Evolutionary conservation across 345 rosid genomes (phyloP).

Genomic region (Populus deltoides): DNA sequence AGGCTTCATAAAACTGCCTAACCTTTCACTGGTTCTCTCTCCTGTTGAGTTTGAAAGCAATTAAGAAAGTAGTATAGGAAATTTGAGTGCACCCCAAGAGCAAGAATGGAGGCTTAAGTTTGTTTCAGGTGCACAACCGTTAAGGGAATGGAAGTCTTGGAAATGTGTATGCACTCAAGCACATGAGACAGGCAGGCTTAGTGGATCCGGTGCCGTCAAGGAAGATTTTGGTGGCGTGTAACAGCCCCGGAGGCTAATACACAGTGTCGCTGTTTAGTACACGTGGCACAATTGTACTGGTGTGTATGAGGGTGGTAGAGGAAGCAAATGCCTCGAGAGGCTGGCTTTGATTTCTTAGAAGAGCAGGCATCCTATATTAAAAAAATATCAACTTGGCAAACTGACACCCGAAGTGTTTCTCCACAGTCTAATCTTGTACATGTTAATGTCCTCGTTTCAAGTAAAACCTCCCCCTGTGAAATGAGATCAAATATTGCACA

Average conservation of each 20-base stretch:
- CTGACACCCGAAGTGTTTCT: background rate
- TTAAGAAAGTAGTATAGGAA: background rate
- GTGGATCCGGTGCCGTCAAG: slow-evolving; percentile 38
- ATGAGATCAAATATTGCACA: background rate
- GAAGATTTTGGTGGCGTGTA: slow-evolving; percentile 20
- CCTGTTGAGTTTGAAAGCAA: background rate
- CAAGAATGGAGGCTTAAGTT: slow-evolving; percentile 4
- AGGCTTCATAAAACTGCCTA: background rate
- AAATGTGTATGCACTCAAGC: slow-evolving; percentile 25
- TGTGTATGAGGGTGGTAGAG: slow-evolving; percentile 20
- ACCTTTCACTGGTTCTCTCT: background rate
- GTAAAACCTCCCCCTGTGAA: background rate
- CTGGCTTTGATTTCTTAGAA: slow-evolving; percentile 25
- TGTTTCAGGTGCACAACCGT: background rate
- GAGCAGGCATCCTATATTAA: slow-evolving; percentile 24
- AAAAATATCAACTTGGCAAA: background rate
- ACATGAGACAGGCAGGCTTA: slow-evolving; percentile 27
- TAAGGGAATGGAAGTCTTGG: slow-evolving; percentile 15
- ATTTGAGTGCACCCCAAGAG: slow-evolving; percentile 2
- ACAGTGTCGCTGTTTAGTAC: slow-evolving; percentile 37
- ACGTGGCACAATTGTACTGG: slow-evolving; percentile 18
- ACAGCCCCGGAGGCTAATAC: slow-evolving; percentile 39
- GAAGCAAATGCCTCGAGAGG: slow-evolving; percentile 48
- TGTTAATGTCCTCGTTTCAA: background rate
- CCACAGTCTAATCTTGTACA: background rate